Evolutionary conservation across 108 stramenopile genomes (phyloP).

Genomic region (Fistulifera solaris): DNA sequence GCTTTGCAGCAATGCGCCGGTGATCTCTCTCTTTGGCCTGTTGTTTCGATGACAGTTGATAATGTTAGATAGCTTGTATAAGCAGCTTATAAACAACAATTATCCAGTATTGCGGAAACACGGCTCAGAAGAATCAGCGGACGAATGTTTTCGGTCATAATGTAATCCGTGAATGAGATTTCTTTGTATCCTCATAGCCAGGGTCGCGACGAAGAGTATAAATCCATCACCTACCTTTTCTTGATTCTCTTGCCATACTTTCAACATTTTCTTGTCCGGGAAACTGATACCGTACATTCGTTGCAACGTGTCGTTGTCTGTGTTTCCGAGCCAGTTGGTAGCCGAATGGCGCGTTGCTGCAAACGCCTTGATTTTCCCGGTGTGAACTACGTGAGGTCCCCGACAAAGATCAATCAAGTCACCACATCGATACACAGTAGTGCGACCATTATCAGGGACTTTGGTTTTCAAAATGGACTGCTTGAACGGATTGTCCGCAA

Average conservation of each 20-base stretch:
- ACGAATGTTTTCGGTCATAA: slow-evolving; percentile 28
- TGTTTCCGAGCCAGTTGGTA: slow-evolving; percentile 97
- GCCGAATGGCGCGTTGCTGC: slow-evolving; percentile 83
- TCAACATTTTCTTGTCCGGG: slow-evolving; percentile 96
- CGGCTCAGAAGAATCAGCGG: slow-evolving; percentile 57
- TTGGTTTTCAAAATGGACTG: slow-evolving; percentile 87
- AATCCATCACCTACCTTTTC: slow-evolving; percentile 59
- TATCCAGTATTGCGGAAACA: not conserved
- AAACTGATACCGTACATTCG: slow-evolving; percentile 97
- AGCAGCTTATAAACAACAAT: not conserved
- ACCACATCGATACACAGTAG: slow-evolving; percentile 97
- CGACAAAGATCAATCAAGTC: slow-evolving; percentile 97
- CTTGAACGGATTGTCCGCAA: slow-evolving; percentile 98
- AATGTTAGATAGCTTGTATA: not conserved
- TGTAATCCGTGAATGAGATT: slow-evolving; percentile 78
- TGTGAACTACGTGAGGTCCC: slow-evolving; percentile 94
- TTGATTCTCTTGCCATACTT: slow-evolving; percentile 89
- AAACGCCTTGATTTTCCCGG: slow-evolving; percentile 94
- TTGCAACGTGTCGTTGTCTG: slow-evolving; percentile 95
- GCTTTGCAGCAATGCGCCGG: slow-evolving; percentile 84
- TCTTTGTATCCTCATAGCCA: slow-evolving; percentile 42
- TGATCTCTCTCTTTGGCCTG: slow-evolving; percentile 98
- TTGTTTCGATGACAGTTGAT: slow-evolving; percentile 1
- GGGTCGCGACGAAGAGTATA: not conserved
- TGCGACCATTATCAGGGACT: slow-evolving; percentile 90